These are phyloP conservation scores for Erodium maritimum DNA, from an alignment of 345 rosid genomes.

Conservation along the genomic window DNA sequence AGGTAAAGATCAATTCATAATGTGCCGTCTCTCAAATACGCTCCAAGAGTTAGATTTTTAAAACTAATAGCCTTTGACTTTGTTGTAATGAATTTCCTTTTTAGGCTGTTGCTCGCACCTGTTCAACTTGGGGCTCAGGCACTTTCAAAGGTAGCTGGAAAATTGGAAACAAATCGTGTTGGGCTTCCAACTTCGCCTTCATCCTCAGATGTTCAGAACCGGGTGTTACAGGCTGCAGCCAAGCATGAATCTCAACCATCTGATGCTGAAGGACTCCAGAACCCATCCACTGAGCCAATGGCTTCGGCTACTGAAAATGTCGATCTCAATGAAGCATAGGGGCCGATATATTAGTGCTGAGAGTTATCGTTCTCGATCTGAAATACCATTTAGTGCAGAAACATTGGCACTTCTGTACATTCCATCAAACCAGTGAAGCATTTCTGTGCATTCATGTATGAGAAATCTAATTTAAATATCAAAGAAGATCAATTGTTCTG, in stretches of 20 bases:
- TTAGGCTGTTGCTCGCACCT: conserved; percentile 53
- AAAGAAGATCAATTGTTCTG: too few relatives aligned
- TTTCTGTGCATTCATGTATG: too few relatives aligned
- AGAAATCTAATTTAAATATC: too few relatives aligned
- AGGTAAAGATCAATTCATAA: too few relatives aligned
- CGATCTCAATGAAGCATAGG: conserved; percentile 49
- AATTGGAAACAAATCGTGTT: conserved; percentile 65
- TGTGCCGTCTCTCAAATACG: too few relatives aligned
- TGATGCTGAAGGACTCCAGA: conserved; percentile 28
- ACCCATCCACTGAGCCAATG: conserved; percentile 25
- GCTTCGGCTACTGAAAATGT: conserved; percentile 22
- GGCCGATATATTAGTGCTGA: background rate
- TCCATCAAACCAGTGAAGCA: too few relatives aligned
- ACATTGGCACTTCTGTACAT: too few relatives aligned
- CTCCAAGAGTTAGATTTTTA: too few relatives aligned
- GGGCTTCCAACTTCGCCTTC: conserved; percentile 94
- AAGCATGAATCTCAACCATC: conserved; percentile 87
- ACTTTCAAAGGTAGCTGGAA: conserved; percentile 76
- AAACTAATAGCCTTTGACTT: too few relatives aligned
- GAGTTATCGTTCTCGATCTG: too few relatives aligned
- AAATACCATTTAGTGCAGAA: too few relatives aligned
- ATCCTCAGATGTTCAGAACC: conserved; percentile 61
- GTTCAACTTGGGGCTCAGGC: conserved; percentile 62
- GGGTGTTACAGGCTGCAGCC: conserved; percentile 87
- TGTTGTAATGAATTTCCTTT: too few relatives aligned